Conservation (phyloP, 495 filamentous ascomycete genomes). For the Rusavskia elegans region DNA sequence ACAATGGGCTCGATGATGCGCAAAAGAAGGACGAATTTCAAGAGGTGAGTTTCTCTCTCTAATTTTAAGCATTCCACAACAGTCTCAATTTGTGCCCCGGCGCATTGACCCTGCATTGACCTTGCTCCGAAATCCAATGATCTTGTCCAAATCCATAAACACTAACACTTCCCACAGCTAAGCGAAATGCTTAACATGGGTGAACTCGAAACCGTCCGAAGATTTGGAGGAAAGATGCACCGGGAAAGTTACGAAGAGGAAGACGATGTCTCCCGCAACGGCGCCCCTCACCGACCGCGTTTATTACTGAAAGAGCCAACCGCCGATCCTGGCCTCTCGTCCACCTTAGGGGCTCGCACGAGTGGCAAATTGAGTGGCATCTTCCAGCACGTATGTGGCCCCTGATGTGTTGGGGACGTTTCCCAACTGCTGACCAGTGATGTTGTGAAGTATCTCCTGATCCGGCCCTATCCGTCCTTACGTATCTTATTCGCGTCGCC, state of each 20-base stretch:
- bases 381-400: constrained; percentile 30
- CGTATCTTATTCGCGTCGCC: constrained; percentile 51
- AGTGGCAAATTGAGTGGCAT: constrained; percentile 20
- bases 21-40: constrained; percentile 33
- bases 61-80: not conserved
- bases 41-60: constrained; percentile 12
- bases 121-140: not conserved
- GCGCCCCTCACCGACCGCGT: constrained; percentile 13
- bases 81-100: not conserved
- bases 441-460: constrained; percentile 37
- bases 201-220: constrained; percentile 41
- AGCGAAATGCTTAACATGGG: constrained; percentile 44
- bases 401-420: not conserved
- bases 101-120: not conserved
- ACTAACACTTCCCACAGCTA: constrained; percentile 12
- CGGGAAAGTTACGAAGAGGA: constrained; percentile 29
- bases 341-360: constrained; percentile 1
- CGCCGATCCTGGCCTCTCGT: constrained; percentile 1
- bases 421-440: not conserved
- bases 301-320: constrained; percentile 15
- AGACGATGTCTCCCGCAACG: constrained; percentile 8
- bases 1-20: constrained; percentile 2
- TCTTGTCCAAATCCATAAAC: no score
- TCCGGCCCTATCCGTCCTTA: constrained; percentile 47
- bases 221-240: constrained; percentile 39